phyloP scores from a whole-genome alignment of 345 rosid species.

The Dimocarpus longan region DNA sequence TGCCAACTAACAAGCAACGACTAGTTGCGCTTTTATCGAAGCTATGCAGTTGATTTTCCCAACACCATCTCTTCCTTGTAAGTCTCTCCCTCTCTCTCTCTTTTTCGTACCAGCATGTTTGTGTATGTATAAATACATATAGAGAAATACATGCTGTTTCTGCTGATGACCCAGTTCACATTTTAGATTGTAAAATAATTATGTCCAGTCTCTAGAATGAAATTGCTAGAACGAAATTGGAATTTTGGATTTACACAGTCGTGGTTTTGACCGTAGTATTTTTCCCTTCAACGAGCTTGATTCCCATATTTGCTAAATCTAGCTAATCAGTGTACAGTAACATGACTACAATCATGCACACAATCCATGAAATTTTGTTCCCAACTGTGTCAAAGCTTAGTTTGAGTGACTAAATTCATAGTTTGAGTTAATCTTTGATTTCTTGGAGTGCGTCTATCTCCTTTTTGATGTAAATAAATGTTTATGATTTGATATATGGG shows the following conservation, averaged over 20 bases:
- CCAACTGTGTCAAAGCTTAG: not conserved
- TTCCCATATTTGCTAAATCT: not conserved
- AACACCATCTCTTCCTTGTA: conserved; percentile 29
- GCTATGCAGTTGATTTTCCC: conserved; percentile 46
- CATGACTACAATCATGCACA: not conserved
- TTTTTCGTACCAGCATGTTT: not conserved
- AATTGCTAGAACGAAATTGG: conserved; percentile 1
- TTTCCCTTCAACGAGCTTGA: not conserved
- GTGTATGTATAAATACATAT: not conserved
- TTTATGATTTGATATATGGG: not conserved
- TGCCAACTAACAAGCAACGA: not conserved
- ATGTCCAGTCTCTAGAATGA: not conserved
- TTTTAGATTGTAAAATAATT: not conserved
- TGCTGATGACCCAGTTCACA: not conserved
- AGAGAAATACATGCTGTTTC: not conserved
- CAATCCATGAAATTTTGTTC: not conserved
- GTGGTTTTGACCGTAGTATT: not conserved
- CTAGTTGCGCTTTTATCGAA: conserved; percentile 8
- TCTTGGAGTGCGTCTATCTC: not conserved
- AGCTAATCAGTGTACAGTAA: not conserved
- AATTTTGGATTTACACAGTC: not conserved
- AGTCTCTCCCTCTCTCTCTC: conserved; percentile 23
- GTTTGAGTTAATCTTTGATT: not conserved
- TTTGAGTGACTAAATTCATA: not conserved
- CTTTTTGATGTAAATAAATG: not conserved